These are phyloP conservation scores for Russula abietina DNA, from an alignment of 768 basidiomycete species.

Conservation along the genomic window DNA sequence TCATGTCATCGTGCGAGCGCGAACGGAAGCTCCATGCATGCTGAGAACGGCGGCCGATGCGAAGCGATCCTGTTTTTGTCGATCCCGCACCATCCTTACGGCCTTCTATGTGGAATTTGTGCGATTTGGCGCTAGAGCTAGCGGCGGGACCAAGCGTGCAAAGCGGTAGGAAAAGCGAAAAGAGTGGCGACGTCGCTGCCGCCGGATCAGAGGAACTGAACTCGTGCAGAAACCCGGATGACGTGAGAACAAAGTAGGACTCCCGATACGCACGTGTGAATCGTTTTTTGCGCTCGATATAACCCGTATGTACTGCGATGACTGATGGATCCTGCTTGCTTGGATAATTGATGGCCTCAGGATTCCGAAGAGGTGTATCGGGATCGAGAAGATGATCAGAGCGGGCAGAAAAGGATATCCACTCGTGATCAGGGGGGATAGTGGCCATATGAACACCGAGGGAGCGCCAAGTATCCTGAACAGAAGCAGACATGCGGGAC, in stretches of 20 bases:
- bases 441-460: slow-evolving; percentile 72
- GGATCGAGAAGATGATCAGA: slow-evolving; percentile 95
- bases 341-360: slow-evolving; percentile 73
- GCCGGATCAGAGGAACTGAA: slow-evolving; percentile 73
- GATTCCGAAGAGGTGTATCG: slow-evolving; percentile 87
- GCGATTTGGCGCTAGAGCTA: slow-evolving; percentile 53
- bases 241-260: slow-evolving; percentile 86
- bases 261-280: slow-evolving; percentile 86
- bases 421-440: slow-evolving; percentile 83
- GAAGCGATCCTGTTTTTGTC: slow-evolving; percentile 50
- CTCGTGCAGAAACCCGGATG: slow-evolving; percentile 95
- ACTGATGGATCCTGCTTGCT: slow-evolving; percentile 86
- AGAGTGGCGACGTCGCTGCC: slow-evolving; percentile 54
- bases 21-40: slow-evolving; percentile 88
- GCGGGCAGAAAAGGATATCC: slow-evolving; percentile 91
- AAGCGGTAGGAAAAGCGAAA: slow-evolving; percentile 86
- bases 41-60: slow-evolving; percentile 36
- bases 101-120: slow-evolving; percentile 98
- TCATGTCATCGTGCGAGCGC: slow-evolving; percentile 90
- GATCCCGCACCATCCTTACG: slow-evolving; percentile 75
- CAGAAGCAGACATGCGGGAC: slow-evolving; percentile 64
- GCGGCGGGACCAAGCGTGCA: slow-evolving; percentile 95
- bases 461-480: slow-evolving; percentile 67
- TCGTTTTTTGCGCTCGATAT: slow-evolving; percentile 92
- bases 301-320: slow-evolving; percentile 78